Evolutionary conservation across 1,139 yeast genomes (phyloP), one percentile per base, ranked within the genome.

Genomic region (Taphrina communis): DNA sequence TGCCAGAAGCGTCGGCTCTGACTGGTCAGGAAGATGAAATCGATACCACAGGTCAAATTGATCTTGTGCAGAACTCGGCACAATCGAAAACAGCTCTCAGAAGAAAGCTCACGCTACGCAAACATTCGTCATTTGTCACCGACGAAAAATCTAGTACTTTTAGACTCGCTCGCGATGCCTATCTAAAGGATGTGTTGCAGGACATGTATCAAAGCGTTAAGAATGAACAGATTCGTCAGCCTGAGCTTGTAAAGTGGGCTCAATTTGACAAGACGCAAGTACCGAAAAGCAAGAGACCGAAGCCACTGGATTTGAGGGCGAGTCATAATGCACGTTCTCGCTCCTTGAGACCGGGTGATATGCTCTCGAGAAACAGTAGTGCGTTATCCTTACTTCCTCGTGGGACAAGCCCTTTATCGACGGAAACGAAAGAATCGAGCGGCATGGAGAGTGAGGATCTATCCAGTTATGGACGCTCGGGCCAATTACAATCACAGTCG

Each of bases 191-290:
- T 19, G 36, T 36, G 17, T 48, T 58, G 41, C 57, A 59, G 60
- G 71, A 68, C 21, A 58, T 69, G 55, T 70, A 70, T 55, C 50
- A 48, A 12, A 65, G 69, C 14, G 50, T 70, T 14, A 68, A 69
- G 36, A 51, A 42, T n/a, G 65, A 65, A 36, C 62, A 57, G 35
- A 70, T 70, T 44, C 51, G 68, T 6, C 71, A 70, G 25, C 58
- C 58, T 11, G 42, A 53, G 41, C 58, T 53, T n/a, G 58, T 12
- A 6, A 38, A 8, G 17, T 14, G 35, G 41, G 58, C 21, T 2
- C 21, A 35, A 9, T 25, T 14, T 17, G 58, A 53, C 42, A 53
- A 11, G 11, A 38, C 41, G 2, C n/a, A 31, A 14, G 14, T 9
- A 38, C n/a, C 25, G 2, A 25, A 17, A 4, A 53, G 25, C 42